These are phyloP conservation scores for Alternaria triticimaculans DNA, from an alignment of 2,329 filamentous ascomycete species.

Conservation along the genomic window DNA sequence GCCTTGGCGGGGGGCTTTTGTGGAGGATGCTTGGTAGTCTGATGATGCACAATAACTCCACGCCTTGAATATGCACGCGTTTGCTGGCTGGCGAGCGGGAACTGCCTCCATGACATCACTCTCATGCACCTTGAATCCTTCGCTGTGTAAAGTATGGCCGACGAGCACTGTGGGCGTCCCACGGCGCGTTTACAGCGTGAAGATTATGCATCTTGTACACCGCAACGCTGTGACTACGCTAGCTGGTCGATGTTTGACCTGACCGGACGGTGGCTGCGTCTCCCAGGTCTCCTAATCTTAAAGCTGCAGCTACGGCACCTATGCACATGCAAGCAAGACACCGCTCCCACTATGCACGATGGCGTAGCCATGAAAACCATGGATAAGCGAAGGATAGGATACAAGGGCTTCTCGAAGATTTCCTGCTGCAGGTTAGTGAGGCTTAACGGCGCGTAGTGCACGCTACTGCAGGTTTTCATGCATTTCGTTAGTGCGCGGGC, in stretches of 20 bases:
- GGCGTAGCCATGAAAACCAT: constrained; percentile 2
- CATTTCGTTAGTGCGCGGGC: constrained; percentile 8
- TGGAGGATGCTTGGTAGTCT: constrained; percentile 1
- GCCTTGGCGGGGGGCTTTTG: neutral
- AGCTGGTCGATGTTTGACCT: neutral
- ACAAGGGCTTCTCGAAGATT: constrained; percentile 8
- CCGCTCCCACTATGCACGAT: constrained; percentile 6
- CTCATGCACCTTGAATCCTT: constrained; percentile 4
- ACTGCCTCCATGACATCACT: constrained; percentile 5
- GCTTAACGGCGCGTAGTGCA: constrained; percentile 15
- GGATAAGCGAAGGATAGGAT: constrained; percentile 6
- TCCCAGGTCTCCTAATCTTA: neutral
- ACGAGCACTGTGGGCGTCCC: neutral
- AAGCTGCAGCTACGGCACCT: constrained; percentile 3
- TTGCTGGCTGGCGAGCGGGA: neutral
- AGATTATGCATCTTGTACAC: constrained; percentile 5
- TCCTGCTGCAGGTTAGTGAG: constrained; percentile 9
- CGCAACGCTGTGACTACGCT: neutral
- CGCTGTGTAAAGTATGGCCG: neutral
- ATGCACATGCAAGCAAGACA: constrained; percentile 14
- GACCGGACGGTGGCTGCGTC: constrained; percentile 10
- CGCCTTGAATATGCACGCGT: neutral
- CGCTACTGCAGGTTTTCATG: constrained; percentile 15
- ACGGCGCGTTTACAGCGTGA: neutral
- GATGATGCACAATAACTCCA: constrained; percentile 3